Evolutionary conservation across 2,329 filamentous ascomycete genomes (phyloP).

Genomic region (Calonectria pseudoreteaudii): DNA sequence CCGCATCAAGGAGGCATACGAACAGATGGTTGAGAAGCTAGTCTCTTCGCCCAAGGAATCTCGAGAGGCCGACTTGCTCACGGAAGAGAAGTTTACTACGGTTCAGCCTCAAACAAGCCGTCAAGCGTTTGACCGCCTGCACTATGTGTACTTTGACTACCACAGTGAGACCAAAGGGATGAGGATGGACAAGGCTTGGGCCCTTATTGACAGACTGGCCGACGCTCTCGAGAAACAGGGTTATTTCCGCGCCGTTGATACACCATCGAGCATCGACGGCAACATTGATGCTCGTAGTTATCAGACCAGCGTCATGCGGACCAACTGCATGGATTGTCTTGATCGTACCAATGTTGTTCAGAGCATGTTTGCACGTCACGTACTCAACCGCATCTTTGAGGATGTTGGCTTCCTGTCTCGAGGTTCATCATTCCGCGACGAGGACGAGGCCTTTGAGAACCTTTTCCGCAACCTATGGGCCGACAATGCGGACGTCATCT

Average conservation of each 20-base stretch:
- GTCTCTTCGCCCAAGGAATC: slow-evolving; percentile 76
- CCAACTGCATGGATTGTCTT: slow-evolving; percentile 99
- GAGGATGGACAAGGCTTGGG: slow-evolving; percentile 90
- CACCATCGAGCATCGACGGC: slow-evolving; percentile 77
- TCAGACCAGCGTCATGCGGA: slow-evolving; percentile 92
- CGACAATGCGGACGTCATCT: slow-evolving; percentile 97
- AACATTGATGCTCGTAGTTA: slow-evolving; percentile 82
- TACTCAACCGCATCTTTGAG: slow-evolving; percentile 87
- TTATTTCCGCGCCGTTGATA: slow-evolving; percentile 94
- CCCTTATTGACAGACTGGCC: slow-evolving; percentile 85
- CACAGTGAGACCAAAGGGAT: slow-evolving; percentile 97
- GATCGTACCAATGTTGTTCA: slow-evolving; percentile 98
- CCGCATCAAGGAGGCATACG: slow-evolving; percentile 91
- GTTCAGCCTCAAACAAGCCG: slow-evolving; percentile 73
- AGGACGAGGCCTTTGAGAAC: slow-evolving; percentile 85
- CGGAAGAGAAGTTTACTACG: slow-evolving; percentile 83
- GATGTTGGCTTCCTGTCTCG: slow-evolving; percentile 83
- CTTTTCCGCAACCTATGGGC: slow-evolving; percentile 98
- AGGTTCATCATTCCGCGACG: slow-evolving; percentile 80
- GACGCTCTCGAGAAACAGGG: slow-evolving; percentile 82
- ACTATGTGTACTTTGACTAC: slow-evolving; percentile 99
- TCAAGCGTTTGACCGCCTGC: slow-evolving; percentile 81
- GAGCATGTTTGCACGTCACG: slow-evolving; percentile 93
- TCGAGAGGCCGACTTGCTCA: slow-evolving; percentile 72
- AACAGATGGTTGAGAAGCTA: slow-evolving; percentile 85